Evolutionary conservation across 1,284 basidiomycete species (phyloP).

Genomic region (Limonomyces culmigenus): DNA sequence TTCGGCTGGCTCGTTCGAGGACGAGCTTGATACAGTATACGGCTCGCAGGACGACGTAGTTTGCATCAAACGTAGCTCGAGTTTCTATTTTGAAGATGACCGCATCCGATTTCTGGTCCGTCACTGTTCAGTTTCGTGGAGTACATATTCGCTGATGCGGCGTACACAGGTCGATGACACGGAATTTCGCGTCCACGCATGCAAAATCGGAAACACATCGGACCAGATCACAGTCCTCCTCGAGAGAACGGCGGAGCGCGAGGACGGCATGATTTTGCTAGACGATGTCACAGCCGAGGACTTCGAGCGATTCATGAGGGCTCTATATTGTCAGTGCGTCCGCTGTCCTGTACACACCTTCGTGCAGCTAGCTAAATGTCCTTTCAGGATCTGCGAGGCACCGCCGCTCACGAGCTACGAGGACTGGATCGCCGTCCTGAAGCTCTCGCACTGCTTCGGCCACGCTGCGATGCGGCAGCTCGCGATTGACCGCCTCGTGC

Average conservation of each 20-base stretch:
- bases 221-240: constrained; percentile 6
- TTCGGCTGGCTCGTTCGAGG: too few species aligned
- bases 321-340: constrained; percentile 1
- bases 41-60: too few species aligned
- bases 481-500: not conserved
- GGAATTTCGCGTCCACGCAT: constrained; percentile 6
- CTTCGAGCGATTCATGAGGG: constrained; percentile 1
- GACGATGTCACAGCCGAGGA: constrained; percentile 54
- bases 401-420: not conserved
- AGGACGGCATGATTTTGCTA: too few species aligned
- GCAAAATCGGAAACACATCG: constrained; percentile 6
- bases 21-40: too few species aligned
- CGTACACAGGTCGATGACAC: constrained; percentile 1
- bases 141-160: too few species aligned
- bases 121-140: too few species aligned
- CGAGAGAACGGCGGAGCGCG: too few species aligned
- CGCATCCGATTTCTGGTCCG: too few species aligned
- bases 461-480: not conserved
- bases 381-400: not conserved
- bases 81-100: too few species aligned
- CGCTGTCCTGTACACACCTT: not conserved
- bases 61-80: too few species aligned
- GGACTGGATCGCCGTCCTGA: constrained; percentile 1
- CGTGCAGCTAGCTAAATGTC: not conserved
- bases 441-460: not conserved